Conservation (phyloP, 768 basidiomycete genomes). For the Pholiota microspora region DNA sequence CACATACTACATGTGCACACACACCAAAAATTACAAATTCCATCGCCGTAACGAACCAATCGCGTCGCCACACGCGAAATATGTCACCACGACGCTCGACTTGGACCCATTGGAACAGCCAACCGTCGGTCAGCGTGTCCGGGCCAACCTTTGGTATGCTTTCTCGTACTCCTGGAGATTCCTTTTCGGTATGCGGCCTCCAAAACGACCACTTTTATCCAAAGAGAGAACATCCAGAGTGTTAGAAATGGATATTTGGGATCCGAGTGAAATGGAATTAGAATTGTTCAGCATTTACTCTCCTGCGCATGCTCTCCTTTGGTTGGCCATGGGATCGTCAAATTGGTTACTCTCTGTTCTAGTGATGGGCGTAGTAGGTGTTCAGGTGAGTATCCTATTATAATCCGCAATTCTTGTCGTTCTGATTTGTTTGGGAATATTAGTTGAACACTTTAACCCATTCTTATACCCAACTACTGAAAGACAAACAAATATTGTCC, state of each 20-base stretch:
- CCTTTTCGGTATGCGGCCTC: conserved; percentile 58
- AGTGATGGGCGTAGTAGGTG: conserved; percentile 65
- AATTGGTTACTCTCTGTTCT: conserved; percentile 75
- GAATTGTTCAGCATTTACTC: conserved; percentile 75
- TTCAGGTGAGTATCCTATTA: conserved; percentile 45
- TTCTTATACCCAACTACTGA: conserved; percentile 63
- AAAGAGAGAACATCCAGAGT: conserved; percentile 48
- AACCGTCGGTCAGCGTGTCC: conserved; percentile 43
- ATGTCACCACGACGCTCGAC: conserved; percentile 55
- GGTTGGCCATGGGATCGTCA: conserved; percentile 65
- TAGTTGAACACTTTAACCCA: conserved; percentile 51
- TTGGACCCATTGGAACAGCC: conserved; percentile 42
- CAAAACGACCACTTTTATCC: conserved; percentile 32
- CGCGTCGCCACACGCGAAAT: conserved; percentile 66
- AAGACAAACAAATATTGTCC: conserved; percentile 72
- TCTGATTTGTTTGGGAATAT: conserved; percentile 4
- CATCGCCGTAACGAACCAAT: conserved; percentile 62
- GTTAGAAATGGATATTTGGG: conserved; percentile 81
- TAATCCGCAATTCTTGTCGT: neutral
- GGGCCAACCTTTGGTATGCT: conserved; percentile 44
- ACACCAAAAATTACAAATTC: conserved; percentile 67
- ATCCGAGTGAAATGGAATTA: conserved; percentile 69
- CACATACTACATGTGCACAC: conserved; percentile 66
- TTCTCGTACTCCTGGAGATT: conserved; percentile 64
- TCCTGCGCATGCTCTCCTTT: conserved; percentile 70